Percentiles rank a stretch among this genome's conserved stretches.
Conservation (phyloP, 2,329 filamentous ascomycete species). For the Chaetomium globosum region DNA sequence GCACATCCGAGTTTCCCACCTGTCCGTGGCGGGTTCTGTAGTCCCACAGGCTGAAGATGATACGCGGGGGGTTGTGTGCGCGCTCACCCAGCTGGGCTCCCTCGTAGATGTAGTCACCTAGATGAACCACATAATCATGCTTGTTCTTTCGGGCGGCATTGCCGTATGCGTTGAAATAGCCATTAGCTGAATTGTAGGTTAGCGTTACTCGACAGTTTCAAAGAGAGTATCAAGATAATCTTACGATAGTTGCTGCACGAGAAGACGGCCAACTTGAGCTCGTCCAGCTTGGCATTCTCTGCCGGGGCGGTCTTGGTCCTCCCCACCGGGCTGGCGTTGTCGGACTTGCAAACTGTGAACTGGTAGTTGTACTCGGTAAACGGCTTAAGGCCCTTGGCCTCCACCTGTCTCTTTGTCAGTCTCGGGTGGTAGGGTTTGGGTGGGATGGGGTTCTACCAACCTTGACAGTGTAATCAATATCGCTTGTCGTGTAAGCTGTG, state of each 20-base stretch:
- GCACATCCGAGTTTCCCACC: background rate
- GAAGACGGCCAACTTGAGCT: slow-evolving; percentile 67
- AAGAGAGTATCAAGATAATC: slow-evolving; percentile 31
- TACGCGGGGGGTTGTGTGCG: slow-evolving; percentile 43
- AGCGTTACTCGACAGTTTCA: slow-evolving; percentile 35
- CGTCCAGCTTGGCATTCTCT: slow-evolving; percentile 56
- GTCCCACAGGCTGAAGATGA: slow-evolving; percentile 58
- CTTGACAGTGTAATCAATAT: slow-evolving; percentile 76
- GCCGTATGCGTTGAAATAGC: slow-evolving; percentile 63
- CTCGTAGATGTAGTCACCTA: slow-evolving; percentile 59
- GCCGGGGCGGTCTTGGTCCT: slow-evolving; percentile 71
- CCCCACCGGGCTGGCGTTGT: slow-evolving; percentile 64
- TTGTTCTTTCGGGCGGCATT: slow-evolving; percentile 62
- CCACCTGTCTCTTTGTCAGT: slow-evolving; percentile 41
- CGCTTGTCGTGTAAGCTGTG: slow-evolving; percentile 67
- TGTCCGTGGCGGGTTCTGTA: slow-evolving; percentile 43
- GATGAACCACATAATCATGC: slow-evolving; percentile 62
- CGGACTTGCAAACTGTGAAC: slow-evolving; percentile 68
- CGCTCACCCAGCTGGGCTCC: slow-evolving; percentile 51
- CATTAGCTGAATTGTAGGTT: slow-evolving; percentile 45
- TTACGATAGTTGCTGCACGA: slow-evolving; percentile 69
- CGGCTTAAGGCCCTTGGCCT: slow-evolving; percentile 26
- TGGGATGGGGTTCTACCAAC: background rate
- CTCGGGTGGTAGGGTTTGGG: no score
- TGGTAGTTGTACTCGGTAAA: slow-evolving; percentile 63